Evolutionary conservation across 2,329 filamentous ascomycete genomes (phyloP).

Genomic region (Sarocladium strictum): DNA sequence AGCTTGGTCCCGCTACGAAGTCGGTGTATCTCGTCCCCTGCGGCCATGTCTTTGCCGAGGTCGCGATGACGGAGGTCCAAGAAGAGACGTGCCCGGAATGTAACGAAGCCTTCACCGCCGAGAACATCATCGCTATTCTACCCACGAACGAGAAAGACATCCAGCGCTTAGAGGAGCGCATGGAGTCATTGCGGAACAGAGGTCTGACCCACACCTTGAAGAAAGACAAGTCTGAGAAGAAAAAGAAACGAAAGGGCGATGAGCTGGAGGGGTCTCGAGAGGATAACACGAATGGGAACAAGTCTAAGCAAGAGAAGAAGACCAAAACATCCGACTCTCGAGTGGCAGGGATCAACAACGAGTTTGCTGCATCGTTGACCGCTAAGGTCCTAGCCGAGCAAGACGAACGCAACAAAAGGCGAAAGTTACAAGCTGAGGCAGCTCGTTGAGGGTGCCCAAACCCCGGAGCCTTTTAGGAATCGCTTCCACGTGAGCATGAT

Average conservation of each 20-base stretch:
- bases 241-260: slow-evolving; percentile 62
- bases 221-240: slow-evolving; percentile 60
- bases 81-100: slow-evolving; percentile 65
- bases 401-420: slow-evolving; percentile 71
- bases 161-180: slow-evolving; percentile 57
- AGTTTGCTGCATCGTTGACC: slow-evolving; percentile 77
- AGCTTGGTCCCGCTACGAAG: slow-evolving; percentile 71
- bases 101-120: slow-evolving; percentile 62
- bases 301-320: slow-evolving; percentile 10
- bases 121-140: slow-evolving; percentile 79
- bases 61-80: slow-evolving; percentile 73
- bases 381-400: slow-evolving; percentile 84
- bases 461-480: no score
- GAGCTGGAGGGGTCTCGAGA: slow-evolving; percentile 24
- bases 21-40: slow-evolving; percentile 90
- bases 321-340: slow-evolving; percentile 23
- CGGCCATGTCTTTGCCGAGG: slow-evolving; percentile 88
- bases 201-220: slow-evolving; percentile 84
- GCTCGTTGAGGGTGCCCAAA: slow-evolving; percentile 5
- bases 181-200: slow-evolving; percentile 61
- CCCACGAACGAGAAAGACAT: slow-evolving; percentile 67
- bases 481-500: no score
- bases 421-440: slow-evolving; percentile 51
- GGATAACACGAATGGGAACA: slow-evolving; percentile 42
- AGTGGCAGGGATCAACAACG: slow-evolving; percentile 73